phyloP scores from a whole-genome alignment of 23 red algal genomes.

The Agarophyton chilense region DNA sequence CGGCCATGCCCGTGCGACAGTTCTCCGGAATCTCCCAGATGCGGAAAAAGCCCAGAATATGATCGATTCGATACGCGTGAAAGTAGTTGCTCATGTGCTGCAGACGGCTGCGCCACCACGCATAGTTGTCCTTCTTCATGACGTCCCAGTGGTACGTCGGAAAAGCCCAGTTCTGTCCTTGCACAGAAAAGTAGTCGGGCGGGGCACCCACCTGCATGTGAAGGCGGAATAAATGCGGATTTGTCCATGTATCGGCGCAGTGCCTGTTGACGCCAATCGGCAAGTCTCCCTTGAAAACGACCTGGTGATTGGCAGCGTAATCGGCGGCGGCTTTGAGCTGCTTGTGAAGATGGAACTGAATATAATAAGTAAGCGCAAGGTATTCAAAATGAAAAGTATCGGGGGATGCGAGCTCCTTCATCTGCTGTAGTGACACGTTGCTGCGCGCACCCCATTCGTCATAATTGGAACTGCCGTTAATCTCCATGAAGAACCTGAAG shows the following conservation, averaged over 20 bases:
- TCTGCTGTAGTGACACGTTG: slow-evolving; percentile 30
- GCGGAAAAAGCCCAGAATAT: slow-evolving; percentile 94
- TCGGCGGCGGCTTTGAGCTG: slow-evolving; percentile 83
- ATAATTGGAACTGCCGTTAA: slow-evolving; percentile 68
- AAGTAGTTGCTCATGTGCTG: slow-evolving; percentile 87
- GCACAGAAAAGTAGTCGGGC: slow-evolving; percentile 85
- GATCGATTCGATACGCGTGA: slow-evolving; percentile 96
- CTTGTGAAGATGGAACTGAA: slow-evolving; percentile 92
- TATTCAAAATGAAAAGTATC: slow-evolving; percentile 89
- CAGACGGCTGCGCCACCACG: slow-evolving; percentile 93
- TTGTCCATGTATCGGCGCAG: slow-evolving; percentile 90
- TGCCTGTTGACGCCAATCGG: slow-evolving; percentile 96
- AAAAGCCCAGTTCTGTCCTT: slow-evolving; percentile 95
- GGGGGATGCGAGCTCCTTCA: slow-evolving; percentile 61
- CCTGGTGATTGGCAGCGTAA: slow-evolving; percentile 67
- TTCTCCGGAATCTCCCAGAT: slow-evolving; percentile 92
- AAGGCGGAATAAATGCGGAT: slow-evolving; percentile 92
- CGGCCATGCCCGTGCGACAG: slow-evolving; percentile 69
- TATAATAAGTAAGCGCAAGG: slow-evolving; percentile 78
- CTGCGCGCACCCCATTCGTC: slow-evolving; percentile 76
- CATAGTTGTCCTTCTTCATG: slow-evolving; percentile 91
- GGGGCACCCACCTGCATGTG: slow-evolving; percentile 91
- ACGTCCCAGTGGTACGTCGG: slow-evolving; percentile 95
- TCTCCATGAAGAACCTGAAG: slow-evolving; percentile 78
- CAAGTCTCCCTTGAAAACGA: slow-evolving; percentile 93